Evolutionary conservation across 805 yeast species (phyloP), one percentile per base, ranked within the genome.

Genomic region (Cyberlindnera euphorbiiphila): DNA sequence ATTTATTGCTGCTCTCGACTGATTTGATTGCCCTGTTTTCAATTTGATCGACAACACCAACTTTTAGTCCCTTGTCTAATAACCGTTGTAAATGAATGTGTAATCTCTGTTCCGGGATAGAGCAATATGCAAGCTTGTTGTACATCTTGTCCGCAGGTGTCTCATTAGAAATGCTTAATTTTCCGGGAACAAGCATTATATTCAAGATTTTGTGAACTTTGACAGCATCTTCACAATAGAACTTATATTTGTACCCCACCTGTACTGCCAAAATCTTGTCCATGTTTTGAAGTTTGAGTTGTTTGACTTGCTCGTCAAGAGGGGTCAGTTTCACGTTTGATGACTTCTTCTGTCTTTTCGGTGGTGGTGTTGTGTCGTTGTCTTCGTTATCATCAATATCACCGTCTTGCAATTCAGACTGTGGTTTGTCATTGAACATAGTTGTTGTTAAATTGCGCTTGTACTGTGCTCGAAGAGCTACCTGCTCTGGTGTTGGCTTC

Each of bases 161-260:
- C 4, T 67, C 67, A 11, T 68, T 70, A 26, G 78, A 74, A 5
- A 78, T 49, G 4, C 74, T 62, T 23, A 74, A 49, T 55, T 79
- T 76, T 0, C 95, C 96, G 0, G 84, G 83, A 1, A 85, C 68
- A 16, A 82, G 65, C 76, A 78, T 79, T 28, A 85, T 82, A 42
- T 82, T 78, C 23, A 88, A 59, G 10, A 81, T 69, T 32, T 69
- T 63, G 10, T 94, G 71, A 0, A 81, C 96, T 5, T 65, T 62
- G 11, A 66, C 69, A 0, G 98, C 97, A 61, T 91, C 97, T 37
- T 78, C 71, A 1, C 95, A 96, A 56, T 76, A 86, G 43, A 89
- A 80, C 53, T 85, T 85, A 62, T 78, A 93, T 59, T 87, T 88
- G 63, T 91, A 93, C 0, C 98, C 98, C 3, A 85, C 94, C 56